A percentile compares a stretch with the other conserved stretches of the same genome.
These are phyloP conservation scores for Periconia sp. DNA, from an alignment of 2,329 filamentous ascomycete species.

Conservation along the genomic window DNA sequence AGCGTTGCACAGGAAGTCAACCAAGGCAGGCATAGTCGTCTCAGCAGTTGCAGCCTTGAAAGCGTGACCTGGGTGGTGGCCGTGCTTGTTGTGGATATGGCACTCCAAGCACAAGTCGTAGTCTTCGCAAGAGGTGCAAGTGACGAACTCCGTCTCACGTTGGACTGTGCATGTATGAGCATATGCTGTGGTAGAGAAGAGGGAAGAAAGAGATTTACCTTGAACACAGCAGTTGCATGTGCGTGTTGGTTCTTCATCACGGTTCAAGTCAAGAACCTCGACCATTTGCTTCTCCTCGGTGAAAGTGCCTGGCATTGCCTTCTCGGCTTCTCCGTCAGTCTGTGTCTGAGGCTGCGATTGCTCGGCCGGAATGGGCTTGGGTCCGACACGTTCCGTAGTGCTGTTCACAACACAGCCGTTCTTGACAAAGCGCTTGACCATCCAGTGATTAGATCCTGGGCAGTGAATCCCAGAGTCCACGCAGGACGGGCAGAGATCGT, in stretches of 20 bases:
- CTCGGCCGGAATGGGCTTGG: constrained; percentile 54
- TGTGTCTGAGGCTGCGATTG: constrained; percentile 11
- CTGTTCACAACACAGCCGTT: constrained; percentile 81
- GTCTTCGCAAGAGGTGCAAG: constrained; percentile 82
- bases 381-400: constrained; percentile 76
- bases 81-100: constrained; percentile 74
- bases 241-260: constrained; percentile 50
- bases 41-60: constrained; percentile 71
- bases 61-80: constrained; percentile 84
- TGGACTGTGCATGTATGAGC: constrained; percentile 55
- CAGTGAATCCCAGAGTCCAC: constrained; percentile 76
- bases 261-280: background rate
- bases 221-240: constrained; percentile 74
- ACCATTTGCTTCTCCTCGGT: constrained; percentile 48
- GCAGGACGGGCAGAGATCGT: constrained; percentile 84
- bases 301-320: constrained; percentile 49
- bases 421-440: constrained; percentile 85
- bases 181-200: no score
- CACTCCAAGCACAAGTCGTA: constrained; percentile 89
- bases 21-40: constrained; percentile 57
- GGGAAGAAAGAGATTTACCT: constrained; percentile 46
- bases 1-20: constrained; percentile 70
- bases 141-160: constrained; percentile 77
- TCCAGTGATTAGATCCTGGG: constrained; percentile 79
- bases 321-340: constrained; percentile 15